Base-by-base conservation (phyloP, 257 asterid species). In the Primulina eburnea region DNA sequence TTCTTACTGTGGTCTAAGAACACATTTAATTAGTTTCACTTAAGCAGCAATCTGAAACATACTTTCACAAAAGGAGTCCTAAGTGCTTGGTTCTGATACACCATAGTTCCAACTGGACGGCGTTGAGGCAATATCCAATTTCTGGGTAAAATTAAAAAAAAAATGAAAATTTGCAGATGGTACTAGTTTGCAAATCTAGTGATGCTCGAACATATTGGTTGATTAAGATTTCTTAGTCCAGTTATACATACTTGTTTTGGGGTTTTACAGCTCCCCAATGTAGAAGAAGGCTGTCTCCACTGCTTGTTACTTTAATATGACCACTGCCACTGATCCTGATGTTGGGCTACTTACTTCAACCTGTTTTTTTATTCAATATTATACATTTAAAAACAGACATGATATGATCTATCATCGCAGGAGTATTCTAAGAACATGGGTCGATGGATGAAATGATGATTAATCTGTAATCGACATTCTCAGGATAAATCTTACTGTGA, bases 191-290 rank as follows among this genome's bases (percentile, higher is more conserved):
- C 6, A 29, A 57, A 28, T 53, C 38, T 63, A 64, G 60, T 65
- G 64, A 61, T 47, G 56, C 56, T 47, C 56, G 2, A 64, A 21
- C 28, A 67, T 52, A 60, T 67, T 56, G 64, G 64, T 29, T 73
- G 38, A 71, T 32, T 29, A 28, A 60, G 67, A 52, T 73, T 65
- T 63, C 73, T 64, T 8, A 12, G 59, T 75, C 59, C 30, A 66
- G 50, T 65, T 30, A 14, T 71, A 77, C 97, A 76, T 78, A 89
- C 99, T 80, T 88, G 67, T 75, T 80, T 65, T 35, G 74, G 64
- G 74, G 70, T 65, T 79, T 83, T 74, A 86, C 58, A 47, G 90
- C 98, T 60, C 99, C 99, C 99, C 99, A 94, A 75, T 94, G 99
- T 60, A 94, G 90, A 75, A 84, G 56, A 29, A 94, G 75, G 82